A percentile compares a stretch with the other conserved stretches of the same genome.
Conservation (phyloP, 176 grass and related monocot genomes). For the Triticum monococcum region DNA sequence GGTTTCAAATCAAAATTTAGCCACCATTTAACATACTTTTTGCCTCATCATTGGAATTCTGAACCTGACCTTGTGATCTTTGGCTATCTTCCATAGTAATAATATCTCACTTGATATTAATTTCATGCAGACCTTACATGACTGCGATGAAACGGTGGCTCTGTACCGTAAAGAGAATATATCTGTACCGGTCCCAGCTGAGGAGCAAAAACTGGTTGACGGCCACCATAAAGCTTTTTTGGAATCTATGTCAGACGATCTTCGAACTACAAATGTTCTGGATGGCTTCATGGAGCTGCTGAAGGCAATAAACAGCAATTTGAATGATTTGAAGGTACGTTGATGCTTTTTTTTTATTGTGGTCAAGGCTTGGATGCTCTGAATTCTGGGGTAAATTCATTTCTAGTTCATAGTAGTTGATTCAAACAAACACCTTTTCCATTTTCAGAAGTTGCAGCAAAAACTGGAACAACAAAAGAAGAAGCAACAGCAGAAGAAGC, state of each 20-base stretch:
- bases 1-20: neutral
- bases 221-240: neutral
- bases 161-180: constrained; percentile 41
- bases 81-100: neutral
- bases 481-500: constrained; percentile 41
- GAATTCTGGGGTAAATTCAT: neutral
- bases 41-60: neutral
- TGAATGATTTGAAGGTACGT: too few species aligned
- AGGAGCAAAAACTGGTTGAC: constrained; percentile 51
- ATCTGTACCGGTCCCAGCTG: constrained; percentile 39
- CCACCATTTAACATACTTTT: neutral
- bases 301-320: too few species aligned
- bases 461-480: constrained; percentile 43
- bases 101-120: neutral
- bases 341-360: neutral
- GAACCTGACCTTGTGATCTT: neutral
- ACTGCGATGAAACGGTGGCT: neutral
- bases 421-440: neutral
- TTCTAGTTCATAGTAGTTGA: constrained; percentile 8
- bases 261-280: too few species aligned
- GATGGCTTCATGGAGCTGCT: too few species aligned
- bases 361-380: neutral
- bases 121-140: too few species aligned
- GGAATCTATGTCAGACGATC: too few species aligned
- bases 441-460: constrained; percentile 38